phyloP scores from a whole-genome alignment of 2,329 filamentous ascomycete genomes.

The Drechslera avenae region DNA sequence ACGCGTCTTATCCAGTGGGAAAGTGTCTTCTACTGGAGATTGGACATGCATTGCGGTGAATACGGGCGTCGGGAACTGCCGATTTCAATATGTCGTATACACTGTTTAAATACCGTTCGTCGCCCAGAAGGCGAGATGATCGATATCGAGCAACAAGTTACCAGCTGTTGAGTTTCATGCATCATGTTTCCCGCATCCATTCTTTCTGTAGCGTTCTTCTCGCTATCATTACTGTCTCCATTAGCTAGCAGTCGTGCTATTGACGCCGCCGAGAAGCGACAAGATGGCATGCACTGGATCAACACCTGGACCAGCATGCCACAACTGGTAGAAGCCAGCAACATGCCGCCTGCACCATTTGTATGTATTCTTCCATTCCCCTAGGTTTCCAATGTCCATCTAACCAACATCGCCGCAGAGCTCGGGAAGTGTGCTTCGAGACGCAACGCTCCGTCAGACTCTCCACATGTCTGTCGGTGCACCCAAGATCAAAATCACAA shows the following conservation, averaged over 20 bases:
- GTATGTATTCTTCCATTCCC: slow-evolving; percentile 19
- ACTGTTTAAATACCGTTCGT: neutral
- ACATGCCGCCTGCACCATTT: slow-evolving; percentile 66
- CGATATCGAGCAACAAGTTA: neutral
- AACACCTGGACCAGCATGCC: slow-evolving; percentile 70
- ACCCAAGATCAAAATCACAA: slow-evolving; percentile 63
- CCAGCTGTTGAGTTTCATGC: neutral
- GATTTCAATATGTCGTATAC: neutral
- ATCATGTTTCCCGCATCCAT: neutral
- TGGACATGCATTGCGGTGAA: slow-evolving; percentile 7
- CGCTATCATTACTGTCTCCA: neutral
- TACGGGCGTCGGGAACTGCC: neutral
- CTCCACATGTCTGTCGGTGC: slow-evolving; percentile 64
- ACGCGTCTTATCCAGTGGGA: neutral
- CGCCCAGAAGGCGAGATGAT: neutral
- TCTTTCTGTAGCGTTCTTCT: neutral
- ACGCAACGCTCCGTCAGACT: slow-evolving; percentile 70
- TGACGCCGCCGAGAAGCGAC: slow-evolving; percentile 13
- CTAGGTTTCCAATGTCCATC: slow-evolving; percentile 7
- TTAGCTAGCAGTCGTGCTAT: slow-evolving; percentile 1
- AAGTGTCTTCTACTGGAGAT: slow-evolving; percentile 7
- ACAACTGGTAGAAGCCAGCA: slow-evolving; percentile 65
- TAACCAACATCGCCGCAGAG: slow-evolving; percentile 49
- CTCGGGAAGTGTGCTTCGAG: slow-evolving; percentile 60
- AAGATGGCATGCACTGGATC: slow-evolving; percentile 60